These are phyloP conservation scores for Cryptococcus maquisensis DNA, from an alignment of 1,284 basidiomycete genomes.

Conservation along the genomic window DNA sequence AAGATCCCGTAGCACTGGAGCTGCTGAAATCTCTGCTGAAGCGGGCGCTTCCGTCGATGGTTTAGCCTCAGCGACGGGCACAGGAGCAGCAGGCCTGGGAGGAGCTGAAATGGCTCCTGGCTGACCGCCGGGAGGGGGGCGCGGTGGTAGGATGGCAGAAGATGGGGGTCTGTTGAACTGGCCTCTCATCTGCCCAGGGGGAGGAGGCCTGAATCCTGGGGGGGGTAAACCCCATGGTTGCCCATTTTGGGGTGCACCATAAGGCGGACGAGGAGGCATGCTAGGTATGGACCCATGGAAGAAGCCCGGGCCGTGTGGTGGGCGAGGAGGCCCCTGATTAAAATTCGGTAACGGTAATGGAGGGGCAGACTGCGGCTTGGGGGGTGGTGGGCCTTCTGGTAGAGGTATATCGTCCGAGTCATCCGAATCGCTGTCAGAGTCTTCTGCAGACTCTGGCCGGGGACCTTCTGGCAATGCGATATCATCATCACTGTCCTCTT, in stretches of 20 bases:
- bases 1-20: slow-evolving; percentile 77
- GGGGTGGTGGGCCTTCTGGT: slow-evolving; percentile 50
- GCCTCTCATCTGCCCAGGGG: neutral
- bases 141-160: slow-evolving; percentile 1
- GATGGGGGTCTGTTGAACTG: too few relatives aligned
- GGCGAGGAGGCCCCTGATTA: slow-evolving; percentile 29
- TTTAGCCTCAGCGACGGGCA: slow-evolving; percentile 16
- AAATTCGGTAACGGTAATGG: slow-evolving; percentile 11
- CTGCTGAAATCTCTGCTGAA: slow-evolving; percentile 60
- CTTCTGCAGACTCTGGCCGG: slow-evolving; percentile 53
- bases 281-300: neutral
- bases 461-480: slow-evolving; percentile 81
- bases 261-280: neutral
- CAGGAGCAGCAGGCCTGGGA: slow-evolving; percentile 8
- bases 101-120: slow-evolving; percentile 12
- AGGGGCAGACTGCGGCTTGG: slow-evolving; percentile 14
- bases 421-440: slow-evolving; percentile 34
- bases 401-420: slow-evolving; percentile 51
- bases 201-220: slow-evolving; percentile 8
- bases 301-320: slow-evolving; percentile 8
- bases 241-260: neutral
- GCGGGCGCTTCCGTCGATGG: slow-evolving; percentile 14
- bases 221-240: neutral
- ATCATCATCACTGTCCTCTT: slow-evolving; percentile 59
- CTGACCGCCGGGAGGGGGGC: slow-evolving; percentile 1